Evolutionary conservation across 2,329 filamentous ascomycete species (phyloP).

Genomic region (Stromatinia cepivora): DNA sequence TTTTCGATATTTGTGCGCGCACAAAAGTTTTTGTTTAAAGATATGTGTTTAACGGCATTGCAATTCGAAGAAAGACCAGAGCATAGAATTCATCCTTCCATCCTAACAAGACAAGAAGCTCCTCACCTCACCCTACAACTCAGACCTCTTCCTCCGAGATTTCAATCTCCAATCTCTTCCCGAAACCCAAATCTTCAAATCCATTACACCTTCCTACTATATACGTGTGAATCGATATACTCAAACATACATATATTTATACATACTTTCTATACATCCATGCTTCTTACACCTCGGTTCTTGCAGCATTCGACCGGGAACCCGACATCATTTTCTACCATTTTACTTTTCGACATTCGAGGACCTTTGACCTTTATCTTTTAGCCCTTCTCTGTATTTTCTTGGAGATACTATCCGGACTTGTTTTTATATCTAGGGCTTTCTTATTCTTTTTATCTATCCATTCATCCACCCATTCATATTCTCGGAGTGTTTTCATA

Average conservation of each 20-base stretch:
- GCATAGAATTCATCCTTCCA: conserved; percentile 3
- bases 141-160: background rate
- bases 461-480: background rate
- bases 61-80: conserved; percentile 2
- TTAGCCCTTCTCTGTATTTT: conserved; percentile 11
- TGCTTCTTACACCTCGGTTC: conserved; percentile 4
- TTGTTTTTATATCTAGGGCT: conserved; percentile 10
- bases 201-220: background rate
- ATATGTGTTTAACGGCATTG: conserved; percentile 1
- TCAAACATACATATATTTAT: background rate
- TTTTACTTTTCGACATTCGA: background rate
- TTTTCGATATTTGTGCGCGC: background rate
- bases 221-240: background rate
- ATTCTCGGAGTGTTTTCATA: conserved; percentile 2
- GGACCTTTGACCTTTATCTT: background rate
- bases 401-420: conserved; percentile 16
- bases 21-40: conserved; percentile 5
- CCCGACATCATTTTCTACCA: background rate
- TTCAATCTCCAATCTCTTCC: background rate
- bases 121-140: background rate
- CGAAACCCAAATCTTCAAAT: background rate
- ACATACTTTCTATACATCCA: conserved; percentile 10
- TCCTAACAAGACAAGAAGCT: background rate
- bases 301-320: background rate
- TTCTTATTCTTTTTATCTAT: background rate